Evolutionary conservation across 257 asterid genomes (phyloP), one percentile per base, ranked within the genome.

Genomic region (Verbena officinalis): DNA sequence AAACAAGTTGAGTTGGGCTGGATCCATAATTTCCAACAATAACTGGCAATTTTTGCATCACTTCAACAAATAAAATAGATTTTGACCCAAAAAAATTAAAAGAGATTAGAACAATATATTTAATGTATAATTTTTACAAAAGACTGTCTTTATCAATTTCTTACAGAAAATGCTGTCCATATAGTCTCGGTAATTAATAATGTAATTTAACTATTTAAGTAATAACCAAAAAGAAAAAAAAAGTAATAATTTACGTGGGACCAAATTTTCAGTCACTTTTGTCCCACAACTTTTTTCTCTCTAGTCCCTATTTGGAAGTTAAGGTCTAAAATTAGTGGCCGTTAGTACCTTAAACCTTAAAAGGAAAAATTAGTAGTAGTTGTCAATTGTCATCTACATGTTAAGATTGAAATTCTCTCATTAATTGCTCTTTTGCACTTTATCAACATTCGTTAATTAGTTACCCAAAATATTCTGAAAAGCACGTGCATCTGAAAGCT

Each of bases 401-500:
- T 27, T 40, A 30, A 22, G 48, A 16, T 12, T 5, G 43, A 16
- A 49, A 48, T 38, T 27, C 14, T 57, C 19, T 27, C 31, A 69
- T 10, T 69, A 48, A 65, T 62, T 27, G 15, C 27, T 0, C 39
- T 52, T 17, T 27, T 27, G 42, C 45, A 56, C 49, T 60, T 30
- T 17, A 58, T 36, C 3, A 42, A 56, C 66, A 64, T 72, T 64
- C 70, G 56, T 68, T 62, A 55, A 46, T 46, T 48, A 62, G 54
- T 46, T 27, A 50, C 52, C 51, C 27, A 62, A 64, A 36, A 44
- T 64, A 9, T 58, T 4, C 40, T 2, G 11, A 55, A 53, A 55
- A 71, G 24, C 82, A 77, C 86, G 78, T 77, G 83, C 65, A 38
- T 69, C 48, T 59, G 63, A 55, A 59, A 73, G 51, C 30, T 23